Conservation (phyloP, 2,329 filamentous ascomycete species). For the Ciborinia camelliae region DNA sequence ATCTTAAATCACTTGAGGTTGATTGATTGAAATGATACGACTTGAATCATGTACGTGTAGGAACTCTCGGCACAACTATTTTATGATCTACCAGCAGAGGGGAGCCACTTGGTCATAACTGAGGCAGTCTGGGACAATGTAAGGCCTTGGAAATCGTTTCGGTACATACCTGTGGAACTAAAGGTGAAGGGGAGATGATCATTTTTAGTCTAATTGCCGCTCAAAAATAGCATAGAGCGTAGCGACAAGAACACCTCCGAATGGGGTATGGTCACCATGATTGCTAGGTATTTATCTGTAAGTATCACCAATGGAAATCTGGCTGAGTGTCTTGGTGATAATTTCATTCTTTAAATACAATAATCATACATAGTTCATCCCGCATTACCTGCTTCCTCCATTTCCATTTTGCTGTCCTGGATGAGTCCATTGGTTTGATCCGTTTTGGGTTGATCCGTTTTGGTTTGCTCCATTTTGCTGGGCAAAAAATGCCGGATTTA, state of each 20-base stretch:
- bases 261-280: too few relatives aligned
- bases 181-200: background rate
- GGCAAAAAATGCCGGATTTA: constrained; percentile 36
- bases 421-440: constrained; percentile 27
- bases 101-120: background rate
- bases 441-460: constrained; percentile 20
- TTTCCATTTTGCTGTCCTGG: constrained; percentile 25
- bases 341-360: constrained; percentile 10
- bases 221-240: too few relatives aligned
- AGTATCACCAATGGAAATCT: too few relatives aligned
- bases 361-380: constrained; percentile 6
- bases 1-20: background rate
- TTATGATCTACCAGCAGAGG: background rate
- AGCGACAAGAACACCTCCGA: too few relatives aligned
- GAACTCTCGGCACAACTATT: background rate
- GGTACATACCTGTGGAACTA: background rate
- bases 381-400: constrained; percentile 6
- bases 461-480: constrained; percentile 20
- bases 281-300: background rate
- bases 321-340: background rate
- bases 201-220: too few relatives aligned
- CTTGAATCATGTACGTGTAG: background rate
- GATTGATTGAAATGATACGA: constrained; percentile 1
- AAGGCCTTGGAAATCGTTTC: background rate
- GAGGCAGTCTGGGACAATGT: background rate